Conservation (phyloP, 140 eudicot genomes). For the Oenanthe javanica region DNA sequence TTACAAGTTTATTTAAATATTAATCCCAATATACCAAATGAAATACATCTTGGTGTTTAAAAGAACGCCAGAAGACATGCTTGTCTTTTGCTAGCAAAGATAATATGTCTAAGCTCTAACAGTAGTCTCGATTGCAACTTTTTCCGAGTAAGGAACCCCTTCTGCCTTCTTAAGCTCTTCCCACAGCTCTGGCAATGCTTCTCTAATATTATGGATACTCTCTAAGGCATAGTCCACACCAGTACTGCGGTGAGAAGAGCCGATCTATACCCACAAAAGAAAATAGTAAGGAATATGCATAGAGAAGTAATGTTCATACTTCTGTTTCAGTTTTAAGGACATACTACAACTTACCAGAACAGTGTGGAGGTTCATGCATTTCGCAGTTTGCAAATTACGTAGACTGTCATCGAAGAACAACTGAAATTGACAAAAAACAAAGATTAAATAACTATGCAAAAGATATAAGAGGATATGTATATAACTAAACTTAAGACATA, state of each 20-base stretch:
- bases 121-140: slow-evolving; percentile 53
- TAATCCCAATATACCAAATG: neutral
- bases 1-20: neutral
- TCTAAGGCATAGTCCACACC: slow-evolving; percentile 83
- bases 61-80: neutral
- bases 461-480: neutral
- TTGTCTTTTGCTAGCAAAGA: neutral
- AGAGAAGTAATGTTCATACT: neutral
- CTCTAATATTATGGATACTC: slow-evolving; percentile 84
- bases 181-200: slow-evolving; percentile 84
- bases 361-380: slow-evolving; percentile 50
- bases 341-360: slow-evolving; percentile 52
- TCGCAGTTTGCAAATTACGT: slow-evolving; percentile 69
- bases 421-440: slow-evolving; percentile 27
- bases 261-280: slow-evolving; percentile 42
- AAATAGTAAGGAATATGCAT: neutral
- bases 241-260: slow-evolving; percentile 45
- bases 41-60: neutral
- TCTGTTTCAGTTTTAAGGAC: neutral
- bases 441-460: neutral
- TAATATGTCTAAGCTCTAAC: slow-evolving; percentile 47
- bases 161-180: slow-evolving; percentile 31
- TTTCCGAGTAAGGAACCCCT: slow-evolving; percentile 26
- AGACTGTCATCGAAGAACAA: slow-evolving; percentile 85
- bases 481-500: neutral